A percentile compares a stretch with the other conserved stretches of the same genome.
phyloP scores from a whole-genome alignment of 768 basidiomycete genomes.

The Mycena polygramma region DNA sequence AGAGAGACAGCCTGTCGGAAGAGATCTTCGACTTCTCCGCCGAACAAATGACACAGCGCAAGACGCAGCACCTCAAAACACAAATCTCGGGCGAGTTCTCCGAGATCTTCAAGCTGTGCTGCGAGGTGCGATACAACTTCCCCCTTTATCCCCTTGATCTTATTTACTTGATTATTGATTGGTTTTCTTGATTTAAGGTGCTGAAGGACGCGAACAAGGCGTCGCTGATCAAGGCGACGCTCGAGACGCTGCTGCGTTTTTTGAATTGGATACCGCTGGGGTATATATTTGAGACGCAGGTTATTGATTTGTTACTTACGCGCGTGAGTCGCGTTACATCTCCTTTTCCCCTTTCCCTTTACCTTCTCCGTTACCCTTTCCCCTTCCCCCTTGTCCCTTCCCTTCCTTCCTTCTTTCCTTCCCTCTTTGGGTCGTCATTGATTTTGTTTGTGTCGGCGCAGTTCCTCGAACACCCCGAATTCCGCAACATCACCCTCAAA shows the following conservation, averaged over 20 bases:
- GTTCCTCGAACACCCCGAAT: conserved; percentile 97
- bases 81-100: conserved; percentile 97
- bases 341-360: no score
- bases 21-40: conserved; percentile 99
- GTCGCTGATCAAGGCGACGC: conserved; percentile 91
- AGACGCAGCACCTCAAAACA: conserved; percentile 96
- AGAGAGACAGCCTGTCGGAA: conserved; percentile 85
- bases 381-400: no score
- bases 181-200: conserved; percentile 53
- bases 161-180: no score
- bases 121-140: no score
- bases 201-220: conserved; percentile 96
- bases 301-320: conserved; percentile 94
- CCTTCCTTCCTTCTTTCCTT: background rate
- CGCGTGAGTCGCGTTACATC: conserved; percentile 69
- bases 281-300: conserved; percentile 98
- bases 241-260: conserved; percentile 95
- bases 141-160: no score
- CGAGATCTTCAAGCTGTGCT: conserved; percentile 97
- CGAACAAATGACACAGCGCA: conserved; percentile 97
- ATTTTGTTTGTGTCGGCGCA: conserved; percentile 48
- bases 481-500: conserved; percentile 96
- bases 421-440: no score
- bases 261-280: conserved; percentile 99
- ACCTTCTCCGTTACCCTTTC: no score